Conservation (phyloP, 2,329 filamentous ascomycete genomes). For the Parascedosporium putredinis region DNA sequence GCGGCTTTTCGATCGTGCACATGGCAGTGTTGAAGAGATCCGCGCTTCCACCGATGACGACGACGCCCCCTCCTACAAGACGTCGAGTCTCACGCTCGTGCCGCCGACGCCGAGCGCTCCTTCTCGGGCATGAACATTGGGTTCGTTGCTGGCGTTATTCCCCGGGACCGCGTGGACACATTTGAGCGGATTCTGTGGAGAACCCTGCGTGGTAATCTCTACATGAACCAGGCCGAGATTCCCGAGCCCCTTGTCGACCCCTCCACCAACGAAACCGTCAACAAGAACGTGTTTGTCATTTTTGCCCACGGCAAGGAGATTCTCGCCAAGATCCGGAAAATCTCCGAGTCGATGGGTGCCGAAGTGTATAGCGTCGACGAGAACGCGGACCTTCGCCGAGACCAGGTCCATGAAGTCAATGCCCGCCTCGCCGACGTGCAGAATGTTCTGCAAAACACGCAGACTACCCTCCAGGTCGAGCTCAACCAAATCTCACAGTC, state of each 20-base stretch:
- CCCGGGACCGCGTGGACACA: slow-evolving; percentile 80
- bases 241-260: slow-evolving; percentile 87
- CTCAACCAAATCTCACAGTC: slow-evolving; percentile 87
- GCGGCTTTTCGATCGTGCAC: slow-evolving; percentile 95
- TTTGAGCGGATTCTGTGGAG: slow-evolving; percentile 98
- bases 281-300: slow-evolving; percentile 99
- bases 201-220: slow-evolving; percentile 91
- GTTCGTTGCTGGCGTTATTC: slow-evolving; percentile 93
- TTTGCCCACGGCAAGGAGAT: slow-evolving; percentile 98
- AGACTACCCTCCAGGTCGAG: slow-evolving; percentile 86
- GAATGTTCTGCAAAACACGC: slow-evolving; percentile 89
- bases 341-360: slow-evolving; percentile 92
- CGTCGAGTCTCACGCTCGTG: slow-evolving; percentile 68
- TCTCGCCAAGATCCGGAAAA: slow-evolving; percentile 96
- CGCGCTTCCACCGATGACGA: slow-evolving; percentile 81
- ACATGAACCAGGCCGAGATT: slow-evolving; percentile 99
- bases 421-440: slow-evolving; percentile 81
- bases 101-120: slow-evolving; percentile 64
- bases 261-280: slow-evolving; percentile 78
- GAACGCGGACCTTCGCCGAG: slow-evolving; percentile 86
- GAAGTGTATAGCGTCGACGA: slow-evolving; percentile 96
- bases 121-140: slow-evolving; percentile 99
- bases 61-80: slow-evolving; percentile 91
- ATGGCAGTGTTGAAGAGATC: slow-evolving; percentile 95
- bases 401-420: slow-evolving; percentile 97